Conservation (phyloP, 495 filamentous ascomycete species). For the Penicillium ucsense region DNA sequence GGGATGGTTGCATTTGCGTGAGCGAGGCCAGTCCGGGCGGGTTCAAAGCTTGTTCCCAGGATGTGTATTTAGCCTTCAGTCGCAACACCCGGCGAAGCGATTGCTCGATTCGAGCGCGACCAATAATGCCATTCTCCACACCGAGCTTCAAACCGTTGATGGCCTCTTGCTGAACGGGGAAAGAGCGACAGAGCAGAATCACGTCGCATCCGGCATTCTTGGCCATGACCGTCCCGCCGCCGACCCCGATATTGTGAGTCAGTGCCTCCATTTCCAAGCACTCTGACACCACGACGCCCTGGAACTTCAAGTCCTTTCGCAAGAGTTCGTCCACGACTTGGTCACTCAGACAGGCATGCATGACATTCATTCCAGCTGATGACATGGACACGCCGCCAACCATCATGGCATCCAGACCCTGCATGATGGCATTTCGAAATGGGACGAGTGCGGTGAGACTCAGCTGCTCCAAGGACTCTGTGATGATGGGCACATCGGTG, state of each 20-base stretch:
- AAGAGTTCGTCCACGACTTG: constrained; percentile 82
- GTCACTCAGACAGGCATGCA: constrained; percentile 85
- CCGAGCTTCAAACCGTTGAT: constrained; percentile 76
- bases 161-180: constrained; percentile 77
- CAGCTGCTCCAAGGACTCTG: constrained; percentile 79
- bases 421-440: constrained; percentile 74
- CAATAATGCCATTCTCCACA: constrained; percentile 75
- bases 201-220: constrained; percentile 87
- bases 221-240: constrained; percentile 86
- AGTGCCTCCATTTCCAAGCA: constrained; percentile 94
- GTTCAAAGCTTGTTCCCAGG: constrained; percentile 75
- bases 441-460: constrained; percentile 75
- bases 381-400: constrained; percentile 83
- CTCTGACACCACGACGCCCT: constrained; percentile 86
- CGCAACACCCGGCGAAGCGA: constrained; percentile 64
- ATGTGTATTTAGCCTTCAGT: constrained; percentile 68
- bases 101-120: constrained; percentile 60
- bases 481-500: constrained; percentile 82
- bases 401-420: constrained; percentile 86
- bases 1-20: constrained; percentile 67
- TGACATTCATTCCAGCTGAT: constrained; percentile 77
- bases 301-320: constrained; percentile 71
- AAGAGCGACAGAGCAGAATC: constrained; percentile 74
- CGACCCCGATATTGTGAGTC: constrained; percentile 84
- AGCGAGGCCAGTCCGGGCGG: constrained; percentile 63